Conservation (phyloP, 345 rosid species). For the Murraya koenigii region DNA sequence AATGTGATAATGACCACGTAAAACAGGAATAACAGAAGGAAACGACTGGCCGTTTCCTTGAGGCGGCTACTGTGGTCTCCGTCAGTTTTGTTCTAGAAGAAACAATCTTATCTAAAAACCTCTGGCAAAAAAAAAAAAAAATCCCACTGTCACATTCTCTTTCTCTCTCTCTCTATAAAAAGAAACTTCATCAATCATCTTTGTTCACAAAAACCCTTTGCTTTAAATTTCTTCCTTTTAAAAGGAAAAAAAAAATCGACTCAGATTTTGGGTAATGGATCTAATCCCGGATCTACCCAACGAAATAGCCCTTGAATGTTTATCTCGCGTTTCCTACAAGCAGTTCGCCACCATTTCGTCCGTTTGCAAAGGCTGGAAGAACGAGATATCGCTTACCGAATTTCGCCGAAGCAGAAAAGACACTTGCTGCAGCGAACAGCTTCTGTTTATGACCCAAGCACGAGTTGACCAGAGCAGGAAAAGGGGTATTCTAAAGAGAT, state of each 20-base stretch:
- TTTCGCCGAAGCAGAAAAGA: conserved; percentile 35
- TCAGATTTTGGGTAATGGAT: conserved; percentile 21
- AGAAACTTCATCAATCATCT: not conserved
- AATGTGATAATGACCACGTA: not conserved
- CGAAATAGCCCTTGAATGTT: conserved; percentile 43
- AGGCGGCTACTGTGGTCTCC: not conserved
- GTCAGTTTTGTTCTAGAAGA: not conserved
- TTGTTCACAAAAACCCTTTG: not conserved
- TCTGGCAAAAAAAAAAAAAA: not conserved
- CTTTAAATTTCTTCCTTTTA: not conserved
- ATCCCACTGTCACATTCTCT: not conserved
- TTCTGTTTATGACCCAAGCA: conserved; percentile 60
- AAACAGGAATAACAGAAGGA: not conserved
- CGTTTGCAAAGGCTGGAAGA: conserved; percentile 40
- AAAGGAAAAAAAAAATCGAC: no score
- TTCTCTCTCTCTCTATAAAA: not conserved
- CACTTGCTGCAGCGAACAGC: conserved; percentile 35
- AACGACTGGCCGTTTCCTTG: not conserved
- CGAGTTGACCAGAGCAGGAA: conserved; percentile 25
- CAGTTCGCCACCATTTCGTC: conserved; percentile 25
- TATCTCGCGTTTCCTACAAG: conserved; percentile 29
- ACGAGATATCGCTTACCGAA: conserved; percentile 27
- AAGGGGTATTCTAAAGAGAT: conserved; percentile 24
- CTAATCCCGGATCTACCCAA: conserved; percentile 40
- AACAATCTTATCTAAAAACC: not conserved